phyloP scores from a whole-genome alignment of 139 green algal species.

The Tetraselmis striata region DNA sequence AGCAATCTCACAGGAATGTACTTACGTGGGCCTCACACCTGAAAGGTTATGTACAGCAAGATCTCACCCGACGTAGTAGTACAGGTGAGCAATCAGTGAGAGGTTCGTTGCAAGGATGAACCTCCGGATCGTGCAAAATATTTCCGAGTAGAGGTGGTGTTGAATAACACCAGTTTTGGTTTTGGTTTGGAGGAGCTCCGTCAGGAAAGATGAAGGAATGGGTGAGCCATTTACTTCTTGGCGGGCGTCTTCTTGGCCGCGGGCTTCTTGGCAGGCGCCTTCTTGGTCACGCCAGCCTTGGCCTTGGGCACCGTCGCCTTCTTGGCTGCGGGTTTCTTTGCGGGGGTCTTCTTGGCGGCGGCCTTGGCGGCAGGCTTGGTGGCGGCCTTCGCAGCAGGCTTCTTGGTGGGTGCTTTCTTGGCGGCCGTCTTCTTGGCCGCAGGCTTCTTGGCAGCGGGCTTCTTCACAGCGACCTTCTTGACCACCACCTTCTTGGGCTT shows the following conservation, averaged over 20 bases:
- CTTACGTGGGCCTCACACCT: no score
- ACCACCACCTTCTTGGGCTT: conserved; percentile 14
- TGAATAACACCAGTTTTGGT: neutral
- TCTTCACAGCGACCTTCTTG: conserved; percentile 9
- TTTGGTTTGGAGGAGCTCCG: conserved; percentile 10
- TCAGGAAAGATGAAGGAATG: conserved; percentile 15
- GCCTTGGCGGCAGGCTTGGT: conserved; percentile 10
- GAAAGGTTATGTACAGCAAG: no score
- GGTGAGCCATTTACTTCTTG: conserved; percentile 11
- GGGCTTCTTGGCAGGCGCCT: conserved; percentile 8
- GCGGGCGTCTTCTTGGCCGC: conserved; percentile 11
- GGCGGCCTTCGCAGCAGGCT: conserved; percentile 11
- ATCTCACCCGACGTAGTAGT: no score
- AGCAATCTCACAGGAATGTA: no score
- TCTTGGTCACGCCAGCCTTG: conserved; percentile 17
- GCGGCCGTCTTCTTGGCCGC: conserved; percentile 2
- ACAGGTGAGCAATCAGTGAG: no score
- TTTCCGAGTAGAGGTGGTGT: conserved; percentile 4
- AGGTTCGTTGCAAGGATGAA: no score
- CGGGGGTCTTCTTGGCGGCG: conserved; percentile 2
- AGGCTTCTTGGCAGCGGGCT: conserved; percentile 15
- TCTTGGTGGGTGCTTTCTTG: conserved; percentile 18
- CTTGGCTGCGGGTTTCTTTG: conserved; percentile 1
- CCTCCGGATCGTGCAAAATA: no score
- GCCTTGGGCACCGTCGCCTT: conserved; percentile 19